Conservation (phyloP, 2,329 filamentous ascomycete species). For the Stagonosporopsis tanaceti region DNA sequence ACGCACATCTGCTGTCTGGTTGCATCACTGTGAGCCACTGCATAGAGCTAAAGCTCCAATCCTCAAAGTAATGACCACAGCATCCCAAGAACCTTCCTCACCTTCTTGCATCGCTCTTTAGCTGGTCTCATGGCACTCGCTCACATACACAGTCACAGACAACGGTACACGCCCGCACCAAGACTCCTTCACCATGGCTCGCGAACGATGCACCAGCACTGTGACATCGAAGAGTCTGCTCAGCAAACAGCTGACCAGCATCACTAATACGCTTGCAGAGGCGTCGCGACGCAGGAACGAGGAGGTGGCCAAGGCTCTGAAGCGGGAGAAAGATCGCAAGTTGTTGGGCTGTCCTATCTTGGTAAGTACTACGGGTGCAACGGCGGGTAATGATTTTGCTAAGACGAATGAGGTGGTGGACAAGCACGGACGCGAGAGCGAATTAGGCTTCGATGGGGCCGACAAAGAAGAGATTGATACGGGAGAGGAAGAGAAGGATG, state of each 20-base stretch:
- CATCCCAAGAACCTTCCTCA: too few species aligned
- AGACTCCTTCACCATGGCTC: slow-evolving; percentile 1
- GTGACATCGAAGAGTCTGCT: slow-evolving; percentile 16
- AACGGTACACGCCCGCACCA: background rate
- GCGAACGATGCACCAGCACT: background rate
- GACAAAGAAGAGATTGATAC: too few species aligned
- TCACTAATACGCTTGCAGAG: slow-evolving; percentile 25
- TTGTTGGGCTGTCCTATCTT: background rate
- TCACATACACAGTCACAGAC: too few species aligned
- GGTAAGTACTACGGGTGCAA: background rate
- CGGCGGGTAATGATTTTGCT: background rate
- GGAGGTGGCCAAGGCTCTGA: slow-evolving; percentile 6
- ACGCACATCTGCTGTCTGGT: background rate
- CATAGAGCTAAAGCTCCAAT: background rate
- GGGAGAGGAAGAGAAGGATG: background rate
- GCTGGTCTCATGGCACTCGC: too few species aligned
- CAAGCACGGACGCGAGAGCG: background rate
- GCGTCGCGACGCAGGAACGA: slow-evolving; percentile 26
- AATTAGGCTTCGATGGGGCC: background rate
- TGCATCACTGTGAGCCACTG: background rate
- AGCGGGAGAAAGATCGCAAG: background rate
- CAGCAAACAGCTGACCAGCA: slow-evolving; percentile 27
- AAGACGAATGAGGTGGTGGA: background rate
- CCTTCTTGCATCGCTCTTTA: too few species aligned
- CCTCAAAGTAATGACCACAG: background rate